phyloP scores from a whole-genome alignment of 1,284 basidiomycete genomes.

The Trichosporon ovoides region DNA sequence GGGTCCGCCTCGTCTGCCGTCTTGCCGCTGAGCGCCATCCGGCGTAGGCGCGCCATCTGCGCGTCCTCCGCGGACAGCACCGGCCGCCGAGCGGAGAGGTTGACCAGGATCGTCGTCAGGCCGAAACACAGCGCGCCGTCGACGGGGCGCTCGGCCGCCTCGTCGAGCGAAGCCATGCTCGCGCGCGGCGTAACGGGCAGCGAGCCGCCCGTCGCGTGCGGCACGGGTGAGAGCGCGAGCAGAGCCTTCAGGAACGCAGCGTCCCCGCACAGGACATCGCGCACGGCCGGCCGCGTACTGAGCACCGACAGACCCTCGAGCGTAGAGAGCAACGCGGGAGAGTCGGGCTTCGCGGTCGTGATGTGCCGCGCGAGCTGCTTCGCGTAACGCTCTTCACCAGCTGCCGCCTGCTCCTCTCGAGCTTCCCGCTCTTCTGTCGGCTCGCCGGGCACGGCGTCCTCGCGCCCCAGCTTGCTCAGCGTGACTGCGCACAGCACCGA shows the following conservation, averaged over 20 bases:
- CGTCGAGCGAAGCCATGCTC: conserved; percentile 26
- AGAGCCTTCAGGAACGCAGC: conserved; percentile 58
- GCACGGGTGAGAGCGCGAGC: conserved; percentile 51
- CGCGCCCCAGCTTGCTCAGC: conserved; percentile 68
- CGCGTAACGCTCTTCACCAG: conserved; percentile 54
- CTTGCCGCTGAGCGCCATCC: conserved; percentile 57
- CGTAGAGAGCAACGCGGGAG: conserved; percentile 53
- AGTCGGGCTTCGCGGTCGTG: not conserved
- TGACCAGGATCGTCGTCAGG: conserved; percentile 64
- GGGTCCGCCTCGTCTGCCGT: conserved; percentile 46
- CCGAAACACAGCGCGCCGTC: conserved; percentile 62
- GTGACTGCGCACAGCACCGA: conserved; percentile 61
- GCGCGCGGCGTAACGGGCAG: conserved; percentile 54
- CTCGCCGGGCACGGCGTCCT: conserved; percentile 52
- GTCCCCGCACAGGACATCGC: conserved; percentile 60
- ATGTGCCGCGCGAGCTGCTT: conserved; percentile 59
- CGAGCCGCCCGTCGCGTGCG: conserved; percentile 41
- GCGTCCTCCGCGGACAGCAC: conserved; percentile 69
- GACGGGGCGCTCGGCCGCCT: conserved; percentile 20
- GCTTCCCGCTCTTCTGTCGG: conserved; percentile 34
- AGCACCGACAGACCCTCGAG: conserved; percentile 80
- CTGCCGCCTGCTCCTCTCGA: conserved; percentile 21
- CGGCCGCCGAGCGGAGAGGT: conserved; percentile 65
- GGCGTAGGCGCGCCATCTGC: conserved; percentile 68
- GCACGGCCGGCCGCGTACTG: conserved; percentile 61